A percentile compares a stretch with the other conserved stretches of the same genome.
Evolutionary conservation across 257 asterid species (phyloP).

Genomic region (Solanum megistacrolobum): DNA sequence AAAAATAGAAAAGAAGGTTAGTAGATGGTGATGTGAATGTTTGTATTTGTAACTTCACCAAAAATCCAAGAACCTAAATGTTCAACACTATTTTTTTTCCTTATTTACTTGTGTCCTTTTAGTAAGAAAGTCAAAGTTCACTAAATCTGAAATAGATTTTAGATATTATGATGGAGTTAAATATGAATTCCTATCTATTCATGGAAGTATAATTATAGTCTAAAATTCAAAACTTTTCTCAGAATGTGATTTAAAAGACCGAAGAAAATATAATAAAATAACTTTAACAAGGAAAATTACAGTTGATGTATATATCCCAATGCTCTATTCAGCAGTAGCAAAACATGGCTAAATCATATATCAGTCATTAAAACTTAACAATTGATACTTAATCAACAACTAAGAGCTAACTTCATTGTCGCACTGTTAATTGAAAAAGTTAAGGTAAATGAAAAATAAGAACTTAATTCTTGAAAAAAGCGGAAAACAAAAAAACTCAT

Average conservation of each 20-base stretch:
- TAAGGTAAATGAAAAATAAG: background rate
- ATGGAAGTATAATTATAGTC: background rate
- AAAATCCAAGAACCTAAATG: background rate
- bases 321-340: background rate
- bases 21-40: background rate
- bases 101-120: background rate
- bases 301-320: background rate
- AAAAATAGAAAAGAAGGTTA: background rate
- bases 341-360: background rate
- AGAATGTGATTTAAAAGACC: background rate
- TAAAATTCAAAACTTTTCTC: background rate
- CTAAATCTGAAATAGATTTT: background rate
- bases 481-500: background rate
- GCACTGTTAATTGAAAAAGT: background rate
- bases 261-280: background rate
- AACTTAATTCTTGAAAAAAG: background rate
- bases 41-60: background rate
- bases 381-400: background rate
- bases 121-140: background rate
- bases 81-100: background rate
- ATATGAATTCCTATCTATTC: background rate
- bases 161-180: background rate
- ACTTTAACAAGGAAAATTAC: constrained; percentile 1
- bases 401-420: background rate
- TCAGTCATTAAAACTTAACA: background rate